These are phyloP conservation scores for Flaveria brownii DNA, from an alignment of 129 eudicot genomes.

Conservation along the genomic window DNA sequence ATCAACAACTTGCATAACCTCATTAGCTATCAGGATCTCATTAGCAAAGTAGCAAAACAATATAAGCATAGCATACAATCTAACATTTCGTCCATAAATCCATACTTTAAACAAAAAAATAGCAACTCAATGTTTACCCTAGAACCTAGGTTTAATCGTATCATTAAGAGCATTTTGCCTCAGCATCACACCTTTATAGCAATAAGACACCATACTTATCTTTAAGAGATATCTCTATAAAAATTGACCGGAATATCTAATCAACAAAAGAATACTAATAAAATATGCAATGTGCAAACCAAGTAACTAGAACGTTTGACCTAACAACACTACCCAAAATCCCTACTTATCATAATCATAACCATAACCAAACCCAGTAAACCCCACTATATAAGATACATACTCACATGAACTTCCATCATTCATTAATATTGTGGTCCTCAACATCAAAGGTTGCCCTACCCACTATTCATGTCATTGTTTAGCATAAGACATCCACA, in stretches of 20 bases:
- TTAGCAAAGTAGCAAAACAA: background rate
- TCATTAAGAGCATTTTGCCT: conserved; percentile 6
- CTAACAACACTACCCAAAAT: conserved; percentile 9
- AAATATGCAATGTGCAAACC: background rate
- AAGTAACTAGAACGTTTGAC: conserved; percentile 1
- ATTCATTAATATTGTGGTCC: background rate
- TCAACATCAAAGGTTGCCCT: conserved; percentile 6
- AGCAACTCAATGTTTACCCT: conserved; percentile 4
- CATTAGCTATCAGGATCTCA: conserved; percentile 1
- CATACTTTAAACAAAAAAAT: background rate
- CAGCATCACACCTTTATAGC: background rate
- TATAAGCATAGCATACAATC: conserved; percentile 1
- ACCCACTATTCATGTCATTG: background rate
- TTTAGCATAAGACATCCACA: background rate
- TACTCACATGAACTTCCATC: background rate
- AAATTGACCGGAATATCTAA: background rate
- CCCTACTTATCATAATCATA: background rate
- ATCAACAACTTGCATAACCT: conserved; percentile 19
- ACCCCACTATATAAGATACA: background rate
- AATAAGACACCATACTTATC: background rate
- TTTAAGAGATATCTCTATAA: background rate
- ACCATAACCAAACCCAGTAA: background rate
- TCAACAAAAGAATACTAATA: background rate
- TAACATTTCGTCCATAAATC: conserved; percentile 17
- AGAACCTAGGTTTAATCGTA: background rate